Percentiles rank a stretch among this genome's conserved stretches.
Conservation (phyloP, 345 rosid species). For the Gossypioides kirkii region DNA sequence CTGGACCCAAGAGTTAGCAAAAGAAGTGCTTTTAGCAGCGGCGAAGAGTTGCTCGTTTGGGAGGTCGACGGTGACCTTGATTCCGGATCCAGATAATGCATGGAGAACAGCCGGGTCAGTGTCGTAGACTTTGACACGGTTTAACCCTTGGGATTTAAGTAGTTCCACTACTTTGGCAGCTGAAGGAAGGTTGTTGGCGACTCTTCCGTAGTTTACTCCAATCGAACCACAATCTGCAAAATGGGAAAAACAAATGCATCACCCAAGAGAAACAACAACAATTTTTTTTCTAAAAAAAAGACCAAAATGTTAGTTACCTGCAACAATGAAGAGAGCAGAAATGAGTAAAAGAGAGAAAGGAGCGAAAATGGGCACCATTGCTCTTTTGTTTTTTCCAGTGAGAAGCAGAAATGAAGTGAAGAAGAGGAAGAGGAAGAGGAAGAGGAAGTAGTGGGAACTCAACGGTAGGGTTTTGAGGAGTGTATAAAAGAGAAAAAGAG, state of each 20-base stretch:
- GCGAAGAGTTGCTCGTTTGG: constrained; percentile 67
- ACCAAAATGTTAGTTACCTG: constrained; percentile 25
- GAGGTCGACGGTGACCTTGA: constrained; percentile 82
- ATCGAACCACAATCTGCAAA: constrained; percentile 69
- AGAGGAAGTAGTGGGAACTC: neutral
- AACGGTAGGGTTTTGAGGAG: neutral
- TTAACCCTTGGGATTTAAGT: constrained; percentile 63
- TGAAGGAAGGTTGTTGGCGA: constrained; percentile 75
- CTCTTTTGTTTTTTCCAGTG: neutral
- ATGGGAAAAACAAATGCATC: neutral
- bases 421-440: neutral
- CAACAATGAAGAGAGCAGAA: constrained; percentile 18
- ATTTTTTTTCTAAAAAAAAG: neutral
- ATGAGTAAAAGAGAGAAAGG: constrained; percentile 1
- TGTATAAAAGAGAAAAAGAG: neutral
- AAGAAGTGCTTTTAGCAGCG: constrained; percentile 51
- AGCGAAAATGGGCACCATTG: constrained; percentile 24
- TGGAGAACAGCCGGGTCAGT: constrained; percentile 75
- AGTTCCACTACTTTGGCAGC: constrained; percentile 65
- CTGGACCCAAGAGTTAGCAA: constrained; percentile 66
- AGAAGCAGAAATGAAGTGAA: neutral
- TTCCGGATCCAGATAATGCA: constrained; percentile 66
- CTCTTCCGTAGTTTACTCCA: constrained; percentile 92
- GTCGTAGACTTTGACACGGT: constrained; percentile 72
- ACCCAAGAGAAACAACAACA: neutral